Conservation (phyloP, 1,284 basidiomycete species). For the Trichosporon ovoides region DNA sequence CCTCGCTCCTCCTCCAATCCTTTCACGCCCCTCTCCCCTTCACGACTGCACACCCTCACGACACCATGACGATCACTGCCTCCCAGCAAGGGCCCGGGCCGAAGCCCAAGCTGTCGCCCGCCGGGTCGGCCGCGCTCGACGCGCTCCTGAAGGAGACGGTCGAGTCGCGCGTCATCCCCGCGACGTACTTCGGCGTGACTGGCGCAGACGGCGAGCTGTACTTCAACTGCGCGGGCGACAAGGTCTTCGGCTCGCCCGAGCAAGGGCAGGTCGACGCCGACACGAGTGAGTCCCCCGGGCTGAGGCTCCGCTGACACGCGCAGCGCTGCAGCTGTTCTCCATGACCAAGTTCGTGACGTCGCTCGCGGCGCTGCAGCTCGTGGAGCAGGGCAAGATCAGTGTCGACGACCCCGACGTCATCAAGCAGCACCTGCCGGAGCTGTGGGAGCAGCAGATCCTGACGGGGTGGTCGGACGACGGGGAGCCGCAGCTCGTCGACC, state of each 20-base stretch:
- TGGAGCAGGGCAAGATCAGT: slow-evolving; percentile 13
- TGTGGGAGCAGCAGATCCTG: slow-evolving; percentile 28
- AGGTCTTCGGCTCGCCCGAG: slow-evolving; percentile 24
- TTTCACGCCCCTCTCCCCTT: too few species aligned
- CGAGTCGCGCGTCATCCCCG: slow-evolving; percentile 22
- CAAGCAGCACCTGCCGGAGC: slow-evolving; percentile 32
- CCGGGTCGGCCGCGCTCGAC: slow-evolving; percentile 21
- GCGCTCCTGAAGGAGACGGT: slow-evolving; percentile 22
- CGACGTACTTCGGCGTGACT: slow-evolving; percentile 30
- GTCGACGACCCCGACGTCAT: slow-evolving; percentile 26
- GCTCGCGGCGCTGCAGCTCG: slow-evolving; percentile 17
- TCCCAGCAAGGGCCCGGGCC: not conserved
- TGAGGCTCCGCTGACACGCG: too few species aligned
- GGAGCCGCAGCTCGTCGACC: slow-evolving; percentile 22
- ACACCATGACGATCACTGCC: not conserved
- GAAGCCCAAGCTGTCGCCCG: not conserved
- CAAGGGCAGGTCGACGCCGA: slow-evolving; percentile 4
- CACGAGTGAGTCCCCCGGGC: slow-evolving; percentile 3
- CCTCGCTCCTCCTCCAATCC: too few species aligned
- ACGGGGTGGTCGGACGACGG: slow-evolving; percentile 30
- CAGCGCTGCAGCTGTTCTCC: slow-evolving; percentile 37
- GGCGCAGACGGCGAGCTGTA: slow-evolving; percentile 32
- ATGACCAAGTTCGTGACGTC: slow-evolving; percentile 35
- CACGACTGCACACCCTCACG: too few species aligned
- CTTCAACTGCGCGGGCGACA: slow-evolving; percentile 26